Evolutionary conservation across 371 early-diverging fungal genomes (phyloP).

Genomic region (Mucor piriformis): DNA sequence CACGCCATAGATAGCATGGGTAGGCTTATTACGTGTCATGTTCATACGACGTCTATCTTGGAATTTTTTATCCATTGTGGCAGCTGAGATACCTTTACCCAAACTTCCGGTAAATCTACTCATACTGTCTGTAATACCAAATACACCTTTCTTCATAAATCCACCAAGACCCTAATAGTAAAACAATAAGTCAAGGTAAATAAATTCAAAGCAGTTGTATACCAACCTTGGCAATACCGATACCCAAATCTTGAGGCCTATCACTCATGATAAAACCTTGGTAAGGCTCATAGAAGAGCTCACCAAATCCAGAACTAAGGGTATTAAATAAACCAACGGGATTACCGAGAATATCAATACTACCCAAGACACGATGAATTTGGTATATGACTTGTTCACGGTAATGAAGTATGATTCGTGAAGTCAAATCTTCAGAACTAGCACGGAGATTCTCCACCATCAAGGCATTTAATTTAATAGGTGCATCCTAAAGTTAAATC

Average conservation of each 20-base stretch:
- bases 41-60: conserved; percentile 74
- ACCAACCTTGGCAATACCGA: conserved; percentile 48
- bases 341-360: conserved; percentile 89
- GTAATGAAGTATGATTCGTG: conserved; percentile 63
- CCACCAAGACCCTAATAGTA: conserved; percentile 46
- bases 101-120: conserved; percentile 85
- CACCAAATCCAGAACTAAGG: conserved; percentile 83
- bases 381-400: conserved; percentile 79
- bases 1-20: conserved; percentile 81
- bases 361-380: conserved; percentile 84
- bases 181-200: conserved; percentile 52
- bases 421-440: conserved; percentile 50
- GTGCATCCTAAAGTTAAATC: conserved; percentile 66
- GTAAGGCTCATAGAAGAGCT: conserved; percentile 90
- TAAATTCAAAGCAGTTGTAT: background rate
- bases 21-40: conserved; percentile 78
- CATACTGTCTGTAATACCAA: conserved; percentile 85
- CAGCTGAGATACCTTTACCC: conserved; percentile 85
- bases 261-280: conserved; percentile 90
- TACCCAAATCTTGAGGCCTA: conserved; percentile 85
- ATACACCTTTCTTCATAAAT: conserved; percentile 80
- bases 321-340: conserved; percentile 89
- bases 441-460: conserved; percentile 80
- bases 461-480: conserved; percentile 80
- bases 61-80: conserved; percentile 85